Conservation (phyloP, 164 flowering plant genomes). For the Vitis rupestris region DNA sequence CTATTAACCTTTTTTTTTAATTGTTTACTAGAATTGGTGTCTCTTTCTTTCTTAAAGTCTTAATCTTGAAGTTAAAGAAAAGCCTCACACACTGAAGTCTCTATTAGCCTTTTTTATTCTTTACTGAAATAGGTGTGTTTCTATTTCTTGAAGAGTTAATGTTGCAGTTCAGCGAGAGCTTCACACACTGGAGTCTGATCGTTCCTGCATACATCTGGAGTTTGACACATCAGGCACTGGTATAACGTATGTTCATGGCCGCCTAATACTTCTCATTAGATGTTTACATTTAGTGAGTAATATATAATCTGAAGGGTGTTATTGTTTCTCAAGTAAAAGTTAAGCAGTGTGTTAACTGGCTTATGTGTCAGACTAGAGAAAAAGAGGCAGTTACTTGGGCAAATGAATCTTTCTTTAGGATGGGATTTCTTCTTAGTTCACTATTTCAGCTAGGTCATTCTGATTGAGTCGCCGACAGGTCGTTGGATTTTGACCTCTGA, state of each 20-base stretch:
- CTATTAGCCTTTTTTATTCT: neutral
- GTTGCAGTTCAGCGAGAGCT: constrained; percentile 83
- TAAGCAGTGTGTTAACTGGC: too few species aligned
- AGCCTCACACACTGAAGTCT: constrained; percentile 71
- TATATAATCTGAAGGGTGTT: constrained; percentile 1
- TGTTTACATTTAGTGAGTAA: neutral
- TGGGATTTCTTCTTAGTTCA: too few species aligned
- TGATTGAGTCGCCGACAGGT: too few species aligned
- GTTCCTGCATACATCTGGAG: constrained; percentile 93
- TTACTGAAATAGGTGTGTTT: constrained; percentile 11
- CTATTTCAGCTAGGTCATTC: too few species aligned
- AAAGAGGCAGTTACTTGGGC: too few species aligned
- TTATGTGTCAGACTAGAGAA: too few species aligned
- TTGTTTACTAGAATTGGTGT: constrained; percentile 9
- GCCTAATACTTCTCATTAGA: neutral
- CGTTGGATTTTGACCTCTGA: too few species aligned
- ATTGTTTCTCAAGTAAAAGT: neutral
- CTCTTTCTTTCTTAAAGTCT: constrained; percentile 38
- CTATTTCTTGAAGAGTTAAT: constrained; percentile 49
- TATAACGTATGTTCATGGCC: constrained; percentile 51
- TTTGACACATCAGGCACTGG: constrained; percentile 79
- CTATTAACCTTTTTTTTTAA: neutral
- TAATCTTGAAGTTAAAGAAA: constrained; percentile 69
- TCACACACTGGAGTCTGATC: constrained; percentile 79
- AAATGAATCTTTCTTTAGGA: too few species aligned